phyloP scores from a whole-genome alignment of 495 filamentous ascomycete species.

The Cairneyella variabilis region DNA sequence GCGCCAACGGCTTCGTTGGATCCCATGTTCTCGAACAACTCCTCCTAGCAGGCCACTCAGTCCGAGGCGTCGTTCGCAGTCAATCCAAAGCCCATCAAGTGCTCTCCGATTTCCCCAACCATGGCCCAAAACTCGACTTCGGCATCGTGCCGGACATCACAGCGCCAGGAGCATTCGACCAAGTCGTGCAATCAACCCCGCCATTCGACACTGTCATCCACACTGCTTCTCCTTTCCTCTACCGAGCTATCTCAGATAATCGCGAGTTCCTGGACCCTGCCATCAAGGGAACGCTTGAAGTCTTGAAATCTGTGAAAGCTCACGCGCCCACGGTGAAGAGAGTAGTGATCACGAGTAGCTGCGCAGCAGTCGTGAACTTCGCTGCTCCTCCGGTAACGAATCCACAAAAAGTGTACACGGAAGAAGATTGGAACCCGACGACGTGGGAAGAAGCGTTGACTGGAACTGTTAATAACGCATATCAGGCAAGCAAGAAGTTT shows the following conservation, averaged over 20 bases:
- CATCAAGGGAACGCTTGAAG: slow-evolving; percentile 29
- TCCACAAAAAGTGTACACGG: slow-evolving; percentile 12
- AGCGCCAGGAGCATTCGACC: slow-evolving; percentile 25
- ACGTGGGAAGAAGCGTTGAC: slow-evolving; percentile 16
- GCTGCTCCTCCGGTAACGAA: background rate
- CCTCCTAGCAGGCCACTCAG: slow-evolving; percentile 25
- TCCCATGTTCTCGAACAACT: slow-evolving; percentile 24
- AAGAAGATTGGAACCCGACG: slow-evolving; percentile 18
- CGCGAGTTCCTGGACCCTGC: slow-evolving; percentile 30
- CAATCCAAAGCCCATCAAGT: slow-evolving; percentile 24
- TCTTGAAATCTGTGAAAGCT: slow-evolving; percentile 31
- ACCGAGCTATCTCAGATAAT: slow-evolving; percentile 25
- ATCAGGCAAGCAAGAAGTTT: slow-evolving; percentile 22
- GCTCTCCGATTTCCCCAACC: slow-evolving; percentile 15
- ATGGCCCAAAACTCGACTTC: slow-evolving; percentile 25
- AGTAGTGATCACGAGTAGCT: slow-evolving; percentile 33
- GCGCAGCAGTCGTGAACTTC: slow-evolving; percentile 17
- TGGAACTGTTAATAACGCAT: slow-evolving; percentile 5
- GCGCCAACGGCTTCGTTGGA: slow-evolving; percentile 37
- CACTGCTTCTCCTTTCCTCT: slow-evolving; percentile 36
- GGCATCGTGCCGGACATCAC: slow-evolving; percentile 33
- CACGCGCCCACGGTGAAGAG: slow-evolving; percentile 31
- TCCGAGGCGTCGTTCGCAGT: slow-evolving; percentile 26
- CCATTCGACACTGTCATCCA: slow-evolving; percentile 37
- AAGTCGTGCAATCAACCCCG: slow-evolving; percentile 27